Evolutionary conservation across 352 stramenopile genomes (phyloP), one percentile per base, ranked within the genome.

Genomic region (Globisporangium nagaii): DNA sequence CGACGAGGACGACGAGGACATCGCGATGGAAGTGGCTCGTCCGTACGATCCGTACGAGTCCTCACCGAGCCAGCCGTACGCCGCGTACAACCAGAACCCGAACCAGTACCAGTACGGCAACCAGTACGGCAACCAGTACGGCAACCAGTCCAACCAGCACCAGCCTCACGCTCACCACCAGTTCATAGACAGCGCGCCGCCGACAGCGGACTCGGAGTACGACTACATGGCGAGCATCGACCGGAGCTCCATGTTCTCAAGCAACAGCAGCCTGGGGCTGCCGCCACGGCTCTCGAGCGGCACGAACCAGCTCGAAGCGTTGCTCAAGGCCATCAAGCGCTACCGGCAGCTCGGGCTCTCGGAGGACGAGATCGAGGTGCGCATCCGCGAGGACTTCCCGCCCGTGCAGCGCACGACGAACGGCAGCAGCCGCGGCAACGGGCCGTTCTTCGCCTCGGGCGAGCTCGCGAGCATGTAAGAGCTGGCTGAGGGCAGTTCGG

Each of bases 11-110:
- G 75, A 88, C n/a, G 79, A 89, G 20, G 72, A 81, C 30, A 90
- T 92, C 59, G 77, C 77, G 8, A 78, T 82, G 36, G 81, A 92
- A 36, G 67, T 93, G 53, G 79, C 79, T n/a, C 63, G 69, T 28
- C 81, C 81, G 4, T 78, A 73, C 42, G 58, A 34, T 35, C 48
- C 54, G 52, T 6, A 62, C 68, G 39, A 55, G 17, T 19, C 9
- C n/a, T n/a, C n/a, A n/a, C n/a, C 31, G 24, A 11, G 44, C n/a
- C 15, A 45, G 17, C 37, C 32, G 13, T 11, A 27, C 15, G 17
- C n/a, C 11, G 3, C 22, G 11, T 30, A 53, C 30, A 42, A 7
- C 4, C 41, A 34, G 24, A 47, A 32, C 15, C 17, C 28, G 25
- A 17, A 53, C 20, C 24, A 56, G 19, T 22, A 27, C n/a, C 28